A percentile compares a stretch with the other conserved stretches of the same genome.
phyloP scores from a whole-genome alignment of 2,329 filamentous ascomycete genomes.

The Colletotrichum camelliae region DNA sequence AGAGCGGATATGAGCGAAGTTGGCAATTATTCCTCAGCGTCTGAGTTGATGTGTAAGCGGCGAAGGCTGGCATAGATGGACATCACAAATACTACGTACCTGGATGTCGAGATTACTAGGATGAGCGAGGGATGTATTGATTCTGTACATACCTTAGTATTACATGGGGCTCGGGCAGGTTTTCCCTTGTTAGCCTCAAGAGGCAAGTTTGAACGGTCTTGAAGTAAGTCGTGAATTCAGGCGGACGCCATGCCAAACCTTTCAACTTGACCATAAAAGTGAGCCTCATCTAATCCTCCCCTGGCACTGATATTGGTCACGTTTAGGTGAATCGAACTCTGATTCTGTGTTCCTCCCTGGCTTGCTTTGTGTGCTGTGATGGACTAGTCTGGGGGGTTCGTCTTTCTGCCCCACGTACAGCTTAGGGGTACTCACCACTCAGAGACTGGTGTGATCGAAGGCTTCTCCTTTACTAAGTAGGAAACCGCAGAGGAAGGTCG shows the following conservation, averaged over 20 bases:
- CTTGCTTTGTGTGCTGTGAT: background rate
- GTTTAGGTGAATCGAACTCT: too few relatives aligned
- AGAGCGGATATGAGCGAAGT: too few relatives aligned
- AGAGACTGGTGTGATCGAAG: background rate
- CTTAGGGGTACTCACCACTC: background rate
- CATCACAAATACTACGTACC: too few relatives aligned
- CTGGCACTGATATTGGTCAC: too few relatives aligned
- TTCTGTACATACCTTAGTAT: background rate
- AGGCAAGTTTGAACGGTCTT: background rate
- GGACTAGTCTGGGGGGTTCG: background rate
- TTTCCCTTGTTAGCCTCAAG: background rate
- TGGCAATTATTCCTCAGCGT: too few relatives aligned
- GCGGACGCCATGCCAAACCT: background rate
- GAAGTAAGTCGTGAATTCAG: background rate
- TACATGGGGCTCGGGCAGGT: background rate
- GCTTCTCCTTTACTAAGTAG: background rate
- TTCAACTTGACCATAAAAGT: background rate
- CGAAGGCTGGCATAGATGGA: background rate
- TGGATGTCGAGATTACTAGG: too few relatives aligned
- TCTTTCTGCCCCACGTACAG: background rate
- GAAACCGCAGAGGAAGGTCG: accelerated
- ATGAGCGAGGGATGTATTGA: too few relatives aligned
- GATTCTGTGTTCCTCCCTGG: too few relatives aligned
- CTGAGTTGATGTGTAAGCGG: background rate
- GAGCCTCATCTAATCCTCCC: background rate